Evolutionary conservation across 129 eudicot genomes (phyloP), one percentile per base, ranked within the genome.

Genomic region (Flaveria trinervia): DNA sequence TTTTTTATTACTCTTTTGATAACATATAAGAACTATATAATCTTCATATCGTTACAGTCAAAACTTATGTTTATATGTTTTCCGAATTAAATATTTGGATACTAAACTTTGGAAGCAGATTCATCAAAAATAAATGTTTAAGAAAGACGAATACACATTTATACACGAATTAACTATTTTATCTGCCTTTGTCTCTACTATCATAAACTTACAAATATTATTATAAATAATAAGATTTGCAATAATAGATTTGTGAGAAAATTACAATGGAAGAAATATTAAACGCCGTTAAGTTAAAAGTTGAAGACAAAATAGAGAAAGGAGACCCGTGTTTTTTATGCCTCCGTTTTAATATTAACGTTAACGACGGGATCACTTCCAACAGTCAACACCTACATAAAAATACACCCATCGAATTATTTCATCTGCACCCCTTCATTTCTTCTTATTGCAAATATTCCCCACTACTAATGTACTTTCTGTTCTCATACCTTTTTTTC

Each of bases 331-430:
- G 75, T 73, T 44, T 73, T 73, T 28, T 73, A 12, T 52, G 68
- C 59, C 30, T 55, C 70, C 44, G 9, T 73, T 73, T 68, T 69
- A 74, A 59, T 57, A 9, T 73, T 68, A 74, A 74, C 80, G 80
- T 73, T 78, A 74, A 80, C 79, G 84, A 80, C 80, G 75, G 20
- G 71, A 80, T 74, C 84, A 80, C 61, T 55, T 73, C 55, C 73
- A 44, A 64, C 73, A 49, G 83, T 65, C 83, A 79, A 72, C 77
- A 71, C 65, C 77, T 78, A 70, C 76, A 57, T 28, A 56, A 56
- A 8, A 56, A 52, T 62, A 73, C 79, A 80, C 67, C 28, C 39
- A 5, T 16, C 64, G 20, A 23, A 17, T 74, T 67, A 26, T 56
- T 73, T 67, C 75, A 74, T 17, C 22, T 33, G 13, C 6, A 56